Base-by-base conservation (phyloP, 495 filamentous ascomycete species). In the Chaetomium cochliodes region DNA sequence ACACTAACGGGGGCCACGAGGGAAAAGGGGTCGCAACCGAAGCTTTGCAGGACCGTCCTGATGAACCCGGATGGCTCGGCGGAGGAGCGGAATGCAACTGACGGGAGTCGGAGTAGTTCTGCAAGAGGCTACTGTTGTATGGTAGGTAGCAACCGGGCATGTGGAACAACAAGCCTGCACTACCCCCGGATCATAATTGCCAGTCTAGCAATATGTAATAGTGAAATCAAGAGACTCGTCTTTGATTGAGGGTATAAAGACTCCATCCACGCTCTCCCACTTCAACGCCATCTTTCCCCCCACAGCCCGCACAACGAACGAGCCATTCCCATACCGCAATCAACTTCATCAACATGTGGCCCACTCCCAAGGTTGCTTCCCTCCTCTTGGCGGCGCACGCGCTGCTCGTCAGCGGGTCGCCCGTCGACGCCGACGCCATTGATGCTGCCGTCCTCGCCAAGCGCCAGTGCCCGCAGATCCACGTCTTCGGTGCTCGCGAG, bases 401-500 rank as follows among this genome's bases (percentile, higher is more conserved):
- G 49, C 65, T 69, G 52, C 58, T 73, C 26, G 71, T 72, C 64
- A 69, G 62, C 59, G 73, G 65, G 22, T 72, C 71, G 2, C 73
- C 73, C 30, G 56, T 74, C 60, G 70, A 71, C 33, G 33, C 37
- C n/a, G 60, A 39, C 3, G 44, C 26, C 6, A 37, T 69, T 16
- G 67, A 63, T 74, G 61, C 41, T 23, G 49, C 39, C 1, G 39
- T 50, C 6, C 46, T 70, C n/a, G 68, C 62, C 76, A 80, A 61
- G 66, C 69, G 72, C 25, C 67, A 70, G 23, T 70, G 83, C 70
- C 81, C 83, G 3, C 64, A 75, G 41, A 77, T 88, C 58, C 86
- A 89, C 67, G 76, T 87, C 42, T 84, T 89, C 52, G 86, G 85
- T 18, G 87, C 87, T 7, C 84, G 87, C 57, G 87, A 89, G 75